These are phyloP conservation scores for Dysphania ambrosioides DNA, from an alignment of 148 eudicot genomes.

Conservation along the genomic window DNA sequence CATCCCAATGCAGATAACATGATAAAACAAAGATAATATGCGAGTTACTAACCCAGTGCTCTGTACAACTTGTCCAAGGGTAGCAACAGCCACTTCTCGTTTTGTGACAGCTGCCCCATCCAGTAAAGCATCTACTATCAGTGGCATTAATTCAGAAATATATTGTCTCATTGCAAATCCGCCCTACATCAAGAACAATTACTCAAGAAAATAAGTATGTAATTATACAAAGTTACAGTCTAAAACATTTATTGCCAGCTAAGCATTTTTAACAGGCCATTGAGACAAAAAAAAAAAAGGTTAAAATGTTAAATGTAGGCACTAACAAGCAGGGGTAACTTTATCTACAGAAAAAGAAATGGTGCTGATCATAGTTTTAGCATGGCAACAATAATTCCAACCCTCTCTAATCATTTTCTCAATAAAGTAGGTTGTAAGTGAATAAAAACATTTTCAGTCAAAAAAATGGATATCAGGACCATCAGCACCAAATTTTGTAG, in stretches of 20 bases:
- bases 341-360: not conserved
- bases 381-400: not conserved
- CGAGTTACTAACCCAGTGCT: constrained; percentile 77
- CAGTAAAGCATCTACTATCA: constrained; percentile 88
- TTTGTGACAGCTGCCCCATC: constrained; percentile 93
- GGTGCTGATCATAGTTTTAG: no score
- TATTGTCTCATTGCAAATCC: constrained; percentile 94
- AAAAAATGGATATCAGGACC: not conserved
- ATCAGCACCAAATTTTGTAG: not conserved
- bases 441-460: not conserved
- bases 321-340: not conserved
- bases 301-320: not conserved
- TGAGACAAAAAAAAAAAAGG: not conserved
- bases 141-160: constrained; percentile 84
- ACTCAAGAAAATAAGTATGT: not conserved
- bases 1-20: constrained; percentile 3
- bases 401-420: not conserved
- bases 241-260: not conserved
- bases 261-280: not conserved
- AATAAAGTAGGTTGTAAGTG: not conserved
- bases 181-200: constrained; percentile 50
- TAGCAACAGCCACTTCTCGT: constrained; percentile 96
- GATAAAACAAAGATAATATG: not conserved
- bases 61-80: constrained; percentile 99
- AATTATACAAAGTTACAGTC: not conserved